A percentile compares a stretch with the other conserved stretches of the same genome.
Evolutionary conservation across 345 rosid genomes (phyloP).

Genomic region (Hibiscus tridactylites): DNA sequence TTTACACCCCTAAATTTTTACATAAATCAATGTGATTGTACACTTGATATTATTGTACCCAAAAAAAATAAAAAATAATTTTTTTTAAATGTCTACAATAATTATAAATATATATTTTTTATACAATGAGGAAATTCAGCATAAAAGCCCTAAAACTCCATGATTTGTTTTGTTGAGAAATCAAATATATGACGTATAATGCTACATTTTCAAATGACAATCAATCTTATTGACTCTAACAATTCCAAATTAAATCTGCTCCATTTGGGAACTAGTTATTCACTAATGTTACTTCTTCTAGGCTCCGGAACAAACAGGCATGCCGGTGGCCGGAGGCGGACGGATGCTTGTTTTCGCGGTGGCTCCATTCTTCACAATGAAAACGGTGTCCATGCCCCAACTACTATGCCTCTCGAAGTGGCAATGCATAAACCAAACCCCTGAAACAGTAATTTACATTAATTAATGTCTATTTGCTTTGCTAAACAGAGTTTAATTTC

Average conservation of each 20-base stretch:
- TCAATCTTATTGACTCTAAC: background rate
- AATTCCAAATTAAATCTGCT: background rate
- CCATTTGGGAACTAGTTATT: background rate
- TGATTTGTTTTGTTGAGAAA: too few species aligned
- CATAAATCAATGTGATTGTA: too few species aligned
- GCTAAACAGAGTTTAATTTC: background rate
- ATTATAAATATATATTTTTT: too few species aligned
- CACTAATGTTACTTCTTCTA: background rate
- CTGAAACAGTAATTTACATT: conserved; percentile 3
- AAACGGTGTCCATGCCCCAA: conserved; percentile 28
- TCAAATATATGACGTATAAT: background rate
- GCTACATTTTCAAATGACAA: background rate
- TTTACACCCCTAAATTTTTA: too few species aligned
- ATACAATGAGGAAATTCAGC: too few species aligned
- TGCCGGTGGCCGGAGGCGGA: background rate
- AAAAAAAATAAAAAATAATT: too few species aligned
- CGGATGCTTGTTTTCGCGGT: conserved; percentile 1
- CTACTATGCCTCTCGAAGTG: conserved; percentile 23
- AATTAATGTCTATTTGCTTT: background rate
- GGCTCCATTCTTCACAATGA: conserved; percentile 23
- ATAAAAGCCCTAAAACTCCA: too few species aligned
- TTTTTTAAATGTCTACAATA: too few species aligned
- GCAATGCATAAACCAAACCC: conserved; percentile 5
- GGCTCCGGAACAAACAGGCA: conserved; percentile 8
- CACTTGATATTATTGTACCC: too few species aligned